phyloP scores from a whole-genome alignment of 805 yeast genomes.

The Clavispora carvajalis region DNA sequence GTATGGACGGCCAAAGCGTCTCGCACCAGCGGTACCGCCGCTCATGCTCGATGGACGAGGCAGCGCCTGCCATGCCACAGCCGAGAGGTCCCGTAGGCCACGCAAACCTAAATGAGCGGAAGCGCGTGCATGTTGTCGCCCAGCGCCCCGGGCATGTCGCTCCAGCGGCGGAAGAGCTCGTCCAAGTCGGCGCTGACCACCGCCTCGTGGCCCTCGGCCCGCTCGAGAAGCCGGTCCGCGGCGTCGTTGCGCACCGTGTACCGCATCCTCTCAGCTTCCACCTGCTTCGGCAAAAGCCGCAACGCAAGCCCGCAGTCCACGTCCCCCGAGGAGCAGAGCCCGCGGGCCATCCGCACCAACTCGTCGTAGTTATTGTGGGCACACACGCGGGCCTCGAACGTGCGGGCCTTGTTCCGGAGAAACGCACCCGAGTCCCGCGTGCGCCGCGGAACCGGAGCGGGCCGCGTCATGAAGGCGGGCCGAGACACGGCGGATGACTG shows the following conservation, averaged over 20 bases:
- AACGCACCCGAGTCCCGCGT: background rate
- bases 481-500: background rate
- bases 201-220: conserved; percentile 1
- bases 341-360: conserved; percentile 16
- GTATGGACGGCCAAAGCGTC: no score
- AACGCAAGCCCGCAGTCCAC: conserved; percentile 22
- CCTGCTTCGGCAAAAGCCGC: conserved; percentile 21
- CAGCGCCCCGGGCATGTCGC: background rate
- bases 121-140: background rate
- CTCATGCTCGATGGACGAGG: no score
- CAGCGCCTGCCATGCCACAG: no score
- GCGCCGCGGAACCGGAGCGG: background rate
- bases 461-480: background rate
- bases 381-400: conserved; percentile 16
- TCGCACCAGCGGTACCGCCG: no score
- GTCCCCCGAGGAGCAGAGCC: conserved; percentile 4
- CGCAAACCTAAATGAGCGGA: background rate
- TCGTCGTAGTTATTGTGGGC: conserved; percentile 15
- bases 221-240: conserved; percentile 3
- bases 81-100: background rate
- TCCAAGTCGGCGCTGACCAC: conserved; percentile 19
- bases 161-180: conserved; percentile 18
- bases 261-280: conserved; percentile 17
- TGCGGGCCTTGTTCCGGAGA: conserved; percentile 2
- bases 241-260: conserved; percentile 13